These are phyloP conservation scores for Jackrogersella multiformis DNA, from an alignment of 495 filamentous ascomycete species.

Conservation along the genomic window DNA sequence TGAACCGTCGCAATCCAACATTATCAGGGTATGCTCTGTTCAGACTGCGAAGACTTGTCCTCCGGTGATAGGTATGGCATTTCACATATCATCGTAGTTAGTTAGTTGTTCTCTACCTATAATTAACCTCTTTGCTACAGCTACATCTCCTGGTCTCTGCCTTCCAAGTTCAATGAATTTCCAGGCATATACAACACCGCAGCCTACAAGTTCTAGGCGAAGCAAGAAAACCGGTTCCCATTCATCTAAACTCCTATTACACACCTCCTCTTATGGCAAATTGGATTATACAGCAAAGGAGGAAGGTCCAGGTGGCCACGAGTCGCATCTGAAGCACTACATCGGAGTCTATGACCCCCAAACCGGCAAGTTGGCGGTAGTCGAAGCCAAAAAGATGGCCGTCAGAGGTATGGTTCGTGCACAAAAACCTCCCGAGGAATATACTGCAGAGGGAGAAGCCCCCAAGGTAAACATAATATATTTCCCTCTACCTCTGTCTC, in stretches of 20 bases:
- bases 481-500: too few relatives aligned
- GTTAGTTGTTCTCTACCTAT: neutral
- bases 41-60: conserved; percentile 66
- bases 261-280: conserved; percentile 77
- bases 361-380: conserved; percentile 74
- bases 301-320: conserved; percentile 66
- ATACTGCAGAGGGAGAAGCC: conserved; percentile 46
- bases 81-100: neutral
- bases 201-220: conserved; percentile 49
- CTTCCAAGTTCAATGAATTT: conserved; percentile 65
- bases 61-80: conserved; percentile 70
- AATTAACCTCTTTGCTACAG: conserved; percentile 51
- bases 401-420: conserved; percentile 71
- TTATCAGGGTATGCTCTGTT: conserved; percentile 66
- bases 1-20: conserved; percentile 47
- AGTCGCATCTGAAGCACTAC: conserved; percentile 82
- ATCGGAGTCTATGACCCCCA: conserved; percentile 83
- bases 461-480: conserved; percentile 52
- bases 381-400: conserved; percentile 78
- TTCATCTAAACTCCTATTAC: conserved; percentile 71
- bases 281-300: conserved; percentile 86
- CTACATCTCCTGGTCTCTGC: conserved; percentile 72
- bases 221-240: conserved; percentile 56
- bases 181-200: conserved; percentile 68
- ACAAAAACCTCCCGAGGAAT: conserved; percentile 55